These are phyloP conservation scores for Dipteronia dyeriana DNA, from an alignment of 345 rosid genomes.

Conservation along the genomic window DNA sequence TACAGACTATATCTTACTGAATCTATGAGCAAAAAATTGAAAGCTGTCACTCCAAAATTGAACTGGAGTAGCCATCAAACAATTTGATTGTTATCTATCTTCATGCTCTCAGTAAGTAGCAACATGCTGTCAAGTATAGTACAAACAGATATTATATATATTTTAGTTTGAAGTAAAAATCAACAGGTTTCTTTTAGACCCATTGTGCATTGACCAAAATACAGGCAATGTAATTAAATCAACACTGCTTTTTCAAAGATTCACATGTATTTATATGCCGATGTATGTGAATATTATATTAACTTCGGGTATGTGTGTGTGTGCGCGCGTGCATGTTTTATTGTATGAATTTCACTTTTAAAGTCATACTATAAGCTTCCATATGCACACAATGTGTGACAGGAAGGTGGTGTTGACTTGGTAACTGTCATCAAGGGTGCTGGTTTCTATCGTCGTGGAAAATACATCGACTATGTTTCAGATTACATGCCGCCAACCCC, in stretches of 20 bases:
- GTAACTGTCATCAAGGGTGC: slow-evolving; percentile 67
- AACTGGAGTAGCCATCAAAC: background rate
- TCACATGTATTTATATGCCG: background rate
- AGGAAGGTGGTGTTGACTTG: slow-evolving; percentile 71
- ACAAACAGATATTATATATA: background rate
- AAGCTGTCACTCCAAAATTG: background rate
- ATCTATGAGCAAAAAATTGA: background rate
- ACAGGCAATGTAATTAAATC: background rate
- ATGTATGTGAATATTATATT: background rate
- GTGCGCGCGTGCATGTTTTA: background rate
- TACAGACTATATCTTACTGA: background rate
- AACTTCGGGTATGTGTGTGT: background rate
- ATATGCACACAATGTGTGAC: slow-evolving; percentile 19
- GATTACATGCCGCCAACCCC: slow-evolving; percentile 66
- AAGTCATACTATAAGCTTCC: background rate
- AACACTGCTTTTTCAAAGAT: background rate
- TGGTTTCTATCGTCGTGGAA: slow-evolving; percentile 59
- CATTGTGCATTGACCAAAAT: background rate
- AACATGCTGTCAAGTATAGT: slow-evolving; percentile 5
- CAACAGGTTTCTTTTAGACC: background rate
- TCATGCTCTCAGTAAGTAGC: background rate
- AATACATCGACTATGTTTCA: slow-evolving; percentile 43
- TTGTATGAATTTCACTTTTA: background rate
- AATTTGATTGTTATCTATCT: background rate
- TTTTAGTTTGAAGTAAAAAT: background rate